phyloP scores from a whole-genome alignment of 495 filamentous ascomycete genomes.

The Mytilinidion resinicola region DNA sequence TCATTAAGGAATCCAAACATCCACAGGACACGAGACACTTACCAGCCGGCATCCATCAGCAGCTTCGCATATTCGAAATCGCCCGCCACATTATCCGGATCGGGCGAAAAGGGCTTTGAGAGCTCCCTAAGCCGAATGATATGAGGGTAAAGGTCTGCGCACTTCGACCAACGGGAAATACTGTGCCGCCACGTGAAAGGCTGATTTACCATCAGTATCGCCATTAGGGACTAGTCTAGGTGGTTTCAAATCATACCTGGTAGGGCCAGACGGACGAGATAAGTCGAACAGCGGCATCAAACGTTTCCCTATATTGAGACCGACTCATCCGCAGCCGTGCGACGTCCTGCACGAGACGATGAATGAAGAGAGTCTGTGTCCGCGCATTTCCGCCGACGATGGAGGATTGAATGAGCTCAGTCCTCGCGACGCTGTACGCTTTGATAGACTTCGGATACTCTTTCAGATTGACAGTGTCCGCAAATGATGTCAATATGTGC shows the following conservation, averaged over 20 bases:
- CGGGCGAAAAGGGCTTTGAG: neutral
- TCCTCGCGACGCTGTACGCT: conserved; percentile 8
- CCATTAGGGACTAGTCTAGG: neutral
- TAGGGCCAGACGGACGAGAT: conserved; percentile 26
- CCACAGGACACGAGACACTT: neutral
- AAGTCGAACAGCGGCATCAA: conserved; percentile 20
- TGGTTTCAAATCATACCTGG: neutral
- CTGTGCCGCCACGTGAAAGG: conserved; percentile 17
- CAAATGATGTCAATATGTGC: conserved; percentile 4
- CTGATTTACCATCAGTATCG: neutral
- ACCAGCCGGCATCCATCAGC: conserved; percentile 13
- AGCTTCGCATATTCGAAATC: conserved; percentile 22
- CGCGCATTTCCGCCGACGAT: conserved; percentile 22
- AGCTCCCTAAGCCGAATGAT: conserved; percentile 18
- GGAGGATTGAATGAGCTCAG: conserved; percentile 23
- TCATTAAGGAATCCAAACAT: neutral
- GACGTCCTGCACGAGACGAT: conserved; percentile 36
- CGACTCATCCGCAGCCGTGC: conserved; percentile 22
- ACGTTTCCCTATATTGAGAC: conserved; percentile 12
- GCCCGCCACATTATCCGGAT: conserved; percentile 8
- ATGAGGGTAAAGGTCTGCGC: conserved; percentile 30
- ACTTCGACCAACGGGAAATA: conserved; percentile 28
- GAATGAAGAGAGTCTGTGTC: conserved; percentile 27
- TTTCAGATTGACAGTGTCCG: neutral
- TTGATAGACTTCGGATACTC: conserved; percentile 6